These are phyloP conservation scores for Populus alba DNA, from an alignment of 345 rosid genomes.

Conservation along the genomic window DNA sequence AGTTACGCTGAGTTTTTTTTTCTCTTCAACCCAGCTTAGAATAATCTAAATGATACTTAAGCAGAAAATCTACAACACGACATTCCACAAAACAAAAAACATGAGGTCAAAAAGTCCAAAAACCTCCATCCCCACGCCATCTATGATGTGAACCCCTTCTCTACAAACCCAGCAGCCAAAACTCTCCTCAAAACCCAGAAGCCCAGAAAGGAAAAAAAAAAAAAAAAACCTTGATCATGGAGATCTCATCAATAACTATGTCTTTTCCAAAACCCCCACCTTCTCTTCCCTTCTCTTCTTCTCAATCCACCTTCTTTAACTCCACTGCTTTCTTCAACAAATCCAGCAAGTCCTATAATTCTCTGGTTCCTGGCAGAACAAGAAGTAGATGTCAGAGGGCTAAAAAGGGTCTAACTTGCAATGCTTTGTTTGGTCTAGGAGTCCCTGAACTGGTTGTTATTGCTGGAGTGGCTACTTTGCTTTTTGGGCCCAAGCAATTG, in stretches of 20 bases:
- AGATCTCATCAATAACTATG: constrained; percentile 54
- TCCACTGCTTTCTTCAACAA: constrained; percentile 12
- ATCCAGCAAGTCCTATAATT: constrained; percentile 16
- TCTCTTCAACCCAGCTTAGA: too few relatives aligned
- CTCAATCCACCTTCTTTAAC: constrained; percentile 47
- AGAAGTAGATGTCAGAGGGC: constrained; percentile 34
- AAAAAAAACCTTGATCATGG: constrained; percentile 37
- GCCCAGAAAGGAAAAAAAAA: constrained; percentile 9
- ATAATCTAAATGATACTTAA: not conserved
- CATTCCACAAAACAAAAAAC: not conserved
- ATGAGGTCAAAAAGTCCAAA: not conserved
- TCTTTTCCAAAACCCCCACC: constrained; percentile 31
- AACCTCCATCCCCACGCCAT: constrained; percentile 1
- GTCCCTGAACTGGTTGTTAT: constrained; percentile 95
- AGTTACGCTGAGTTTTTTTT: too few relatives aligned
- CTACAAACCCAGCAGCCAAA: not conserved
- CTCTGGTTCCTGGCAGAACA: constrained; percentile 39
- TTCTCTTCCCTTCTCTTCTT: constrained; percentile 48
- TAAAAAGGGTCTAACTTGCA: constrained; percentile 55
- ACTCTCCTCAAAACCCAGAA: constrained; percentile 10
- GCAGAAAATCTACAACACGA: not conserved
- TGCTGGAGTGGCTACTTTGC: constrained; percentile 86
- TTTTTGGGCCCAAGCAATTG: constrained; percentile 93
- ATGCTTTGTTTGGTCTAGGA: constrained; percentile 87
- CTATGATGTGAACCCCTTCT: constrained; percentile 9